Evolutionary conservation across 75 land plant species (phyloP).

Genomic region (Pinus tabuliformis): DNA sequence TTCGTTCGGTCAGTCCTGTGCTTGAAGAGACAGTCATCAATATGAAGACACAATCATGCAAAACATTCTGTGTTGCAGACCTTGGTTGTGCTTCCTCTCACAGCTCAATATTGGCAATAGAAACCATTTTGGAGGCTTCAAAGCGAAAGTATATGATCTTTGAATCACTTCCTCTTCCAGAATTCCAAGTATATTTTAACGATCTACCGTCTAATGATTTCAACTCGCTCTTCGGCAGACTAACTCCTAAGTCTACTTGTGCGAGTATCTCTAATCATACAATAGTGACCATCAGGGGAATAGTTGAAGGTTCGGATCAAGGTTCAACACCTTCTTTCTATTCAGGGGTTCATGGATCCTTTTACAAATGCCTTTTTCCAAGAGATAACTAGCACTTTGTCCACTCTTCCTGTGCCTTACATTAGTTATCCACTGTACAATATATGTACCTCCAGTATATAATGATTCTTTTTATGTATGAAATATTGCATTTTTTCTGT

Average conservation of each 20-base stretch:
- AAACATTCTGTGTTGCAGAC: background rate
- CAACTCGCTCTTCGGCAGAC: background rate
- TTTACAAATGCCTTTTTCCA: background rate
- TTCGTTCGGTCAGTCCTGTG: background rate
- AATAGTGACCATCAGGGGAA: background rate
- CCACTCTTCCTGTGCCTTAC: background rate
- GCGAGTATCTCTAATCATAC: background rate
- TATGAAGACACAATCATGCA: background rate
- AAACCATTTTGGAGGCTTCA: background rate
- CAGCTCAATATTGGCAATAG: background rate
- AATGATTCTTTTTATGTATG: too few relatives aligned
- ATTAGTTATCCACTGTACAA: background rate
- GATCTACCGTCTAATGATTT: constrained; percentile 3
- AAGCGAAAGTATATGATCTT: background rate
- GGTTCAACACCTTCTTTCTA: background rate
- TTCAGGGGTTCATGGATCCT: background rate
- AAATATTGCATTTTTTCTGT: too few relatives aligned
- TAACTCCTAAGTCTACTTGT: background rate
- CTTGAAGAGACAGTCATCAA: background rate
- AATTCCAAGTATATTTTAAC: background rate
- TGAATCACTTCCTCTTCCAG: background rate
- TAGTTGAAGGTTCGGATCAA: too few relatives aligned
- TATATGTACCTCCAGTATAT: too few relatives aligned
- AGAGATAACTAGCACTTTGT: background rate
- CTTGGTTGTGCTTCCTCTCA: background rate